Evolutionary conservation across 257 asterid species (phyloP).

Genomic region (Rhazya stricta): DNA sequence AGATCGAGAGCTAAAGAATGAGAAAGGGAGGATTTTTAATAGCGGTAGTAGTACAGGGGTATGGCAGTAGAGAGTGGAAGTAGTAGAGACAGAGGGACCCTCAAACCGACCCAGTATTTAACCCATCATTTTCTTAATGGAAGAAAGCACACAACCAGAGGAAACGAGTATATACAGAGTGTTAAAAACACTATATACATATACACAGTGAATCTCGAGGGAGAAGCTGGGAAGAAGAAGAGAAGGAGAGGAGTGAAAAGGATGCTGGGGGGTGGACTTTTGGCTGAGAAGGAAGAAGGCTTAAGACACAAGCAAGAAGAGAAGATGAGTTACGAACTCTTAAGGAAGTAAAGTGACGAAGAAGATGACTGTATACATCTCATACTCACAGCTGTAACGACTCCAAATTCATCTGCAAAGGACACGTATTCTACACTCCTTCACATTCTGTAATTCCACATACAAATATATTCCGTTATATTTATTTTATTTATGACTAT

Average conservation of each 20-base stretch:
- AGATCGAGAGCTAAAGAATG: neutral
- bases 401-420: neutral
- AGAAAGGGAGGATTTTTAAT: neutral
- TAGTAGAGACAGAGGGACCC: neutral
- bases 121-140: conserved; percentile 5
- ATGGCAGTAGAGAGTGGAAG: neutral
- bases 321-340: neutral
- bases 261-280: too few relatives aligned
- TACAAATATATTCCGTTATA: too few relatives aligned
- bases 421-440: neutral
- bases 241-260: too few relatives aligned
- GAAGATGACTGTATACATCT: neutral
- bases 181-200: too few relatives aligned
- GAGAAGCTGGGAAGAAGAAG: neutral
- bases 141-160: neutral
- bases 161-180: neutral
- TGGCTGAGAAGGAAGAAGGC: neutral
- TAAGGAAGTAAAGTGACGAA: neutral
- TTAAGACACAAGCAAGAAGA: neutral
- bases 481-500: too few relatives aligned
- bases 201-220: neutral
- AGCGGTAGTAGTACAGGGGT: neutral
- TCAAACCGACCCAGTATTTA: conserved; percentile 8
- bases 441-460: neutral
- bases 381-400: neutral